These are phyloP conservation scores for Xanthoparmelia taractica DNA, from an alignment of 495 filamentous ascomycete species.

Conservation along the genomic window DNA sequence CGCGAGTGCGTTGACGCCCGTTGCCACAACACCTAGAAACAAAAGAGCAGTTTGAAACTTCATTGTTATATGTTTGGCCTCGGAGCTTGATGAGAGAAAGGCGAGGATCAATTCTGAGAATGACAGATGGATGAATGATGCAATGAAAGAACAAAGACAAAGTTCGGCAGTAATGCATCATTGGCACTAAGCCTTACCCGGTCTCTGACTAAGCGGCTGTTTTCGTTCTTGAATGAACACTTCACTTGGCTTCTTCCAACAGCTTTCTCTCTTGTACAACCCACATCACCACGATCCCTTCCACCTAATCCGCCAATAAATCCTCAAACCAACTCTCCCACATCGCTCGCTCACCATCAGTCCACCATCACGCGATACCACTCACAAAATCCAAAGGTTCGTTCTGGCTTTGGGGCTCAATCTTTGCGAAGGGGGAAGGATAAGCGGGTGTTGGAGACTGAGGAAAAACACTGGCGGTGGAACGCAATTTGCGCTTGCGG, in stretches of 20 bases:
- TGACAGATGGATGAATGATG: background rate
- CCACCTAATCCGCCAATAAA: background rate
- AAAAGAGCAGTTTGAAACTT: constrained; percentile 44
- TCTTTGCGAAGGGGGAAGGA: constrained; percentile 10
- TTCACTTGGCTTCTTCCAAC: background rate
- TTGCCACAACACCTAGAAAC: constrained; percentile 47
- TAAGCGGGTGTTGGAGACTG: constrained; percentile 10
- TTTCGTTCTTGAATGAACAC: background rate
- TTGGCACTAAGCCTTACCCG: background rate
- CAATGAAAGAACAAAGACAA: background rate
- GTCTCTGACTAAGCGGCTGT: background rate
- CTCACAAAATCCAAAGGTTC: constrained; percentile 4
- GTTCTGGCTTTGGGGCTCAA: constrained; percentile 5
- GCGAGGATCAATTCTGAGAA: background rate
- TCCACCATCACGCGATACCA: background rate
- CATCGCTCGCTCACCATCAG: background rate
- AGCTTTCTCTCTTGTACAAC: background rate
- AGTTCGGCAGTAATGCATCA: background rate
- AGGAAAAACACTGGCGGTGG: constrained; percentile 13
- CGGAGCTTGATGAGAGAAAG: background rate
- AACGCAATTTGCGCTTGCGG: constrained; percentile 10
- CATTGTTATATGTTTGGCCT: constrained; percentile 39
- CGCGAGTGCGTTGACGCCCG: constrained; percentile 46
- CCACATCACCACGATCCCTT: background rate
- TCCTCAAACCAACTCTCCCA: background rate